Evolutionary conservation across 192 early-diverging fungal genomes (phyloP), one percentile per base, ranked within the genome.

Genomic region (Kappamyces sp.): DNA sequence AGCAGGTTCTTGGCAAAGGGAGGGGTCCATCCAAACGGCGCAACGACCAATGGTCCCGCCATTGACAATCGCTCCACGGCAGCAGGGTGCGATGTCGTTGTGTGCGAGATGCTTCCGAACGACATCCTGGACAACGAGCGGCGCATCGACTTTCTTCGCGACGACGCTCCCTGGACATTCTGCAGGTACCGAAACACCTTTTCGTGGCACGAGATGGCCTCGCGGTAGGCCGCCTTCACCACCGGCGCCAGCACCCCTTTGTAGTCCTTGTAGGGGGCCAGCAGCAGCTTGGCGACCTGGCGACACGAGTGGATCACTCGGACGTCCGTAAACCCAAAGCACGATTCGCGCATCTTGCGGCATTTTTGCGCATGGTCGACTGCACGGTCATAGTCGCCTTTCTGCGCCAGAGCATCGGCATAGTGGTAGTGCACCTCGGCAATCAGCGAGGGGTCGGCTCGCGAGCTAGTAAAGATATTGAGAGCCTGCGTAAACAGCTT

Each of bases 171-270:
- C 3, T 58, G 13, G 12, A 13, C 6, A n/a, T 7, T 35, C 41
- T 58, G 55, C 5, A 58, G 41, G 63, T 59, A 75, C 52, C 77
- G 62, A 48, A 79, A 79, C n/a, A 76, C 66, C 47, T 73, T 72
- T 52, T 79, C 77, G 47, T 66, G 67, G 51, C 77, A 79, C 3
- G 13, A 48, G 58, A 79, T 73, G 9, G 77, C 77, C 43, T 79
- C 77, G 32, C 67, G 61, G 51, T 79, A 75, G 2, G 69, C 67
- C 35, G 49, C 41, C 37, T 64, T 62, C 34, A 79, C 72, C 7
- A 37, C 49, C 3, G 76, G 76, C 15, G 76, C 74, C 54, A 78
- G 43, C 2, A 78, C 71, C 1, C 69, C 70, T 32, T 53, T 33
- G 51, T 68, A 69, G 9, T 62, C 63, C 31, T 34, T 42, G 44